Evolutionary conservation across 495 filamentous ascomycete species (phyloP).

Genomic region (Poronia punctata): DNA sequence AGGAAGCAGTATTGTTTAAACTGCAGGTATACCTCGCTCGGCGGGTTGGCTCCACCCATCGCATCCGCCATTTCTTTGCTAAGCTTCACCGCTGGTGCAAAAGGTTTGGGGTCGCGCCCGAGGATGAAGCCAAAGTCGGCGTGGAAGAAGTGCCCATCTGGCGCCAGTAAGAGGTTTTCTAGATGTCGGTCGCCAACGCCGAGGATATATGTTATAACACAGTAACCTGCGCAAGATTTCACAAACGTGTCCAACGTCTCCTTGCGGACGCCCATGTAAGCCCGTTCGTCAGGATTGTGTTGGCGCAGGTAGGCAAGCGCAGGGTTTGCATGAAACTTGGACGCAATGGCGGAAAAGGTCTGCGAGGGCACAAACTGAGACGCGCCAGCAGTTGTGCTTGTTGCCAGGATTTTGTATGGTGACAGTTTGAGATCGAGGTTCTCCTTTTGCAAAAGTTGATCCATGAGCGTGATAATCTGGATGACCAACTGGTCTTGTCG

Average conservation of each 20-base stretch:
- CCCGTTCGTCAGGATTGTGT: constrained; percentile 81
- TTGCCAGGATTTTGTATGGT: constrained; percentile 93
- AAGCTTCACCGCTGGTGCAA: constrained; percentile 93
- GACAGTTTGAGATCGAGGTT: constrained; percentile 94
- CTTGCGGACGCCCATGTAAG: constrained; percentile 79
- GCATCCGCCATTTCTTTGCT: constrained; percentile 98
- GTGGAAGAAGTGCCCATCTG: constrained; percentile 95
- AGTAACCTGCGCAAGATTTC: constrained; percentile 94
- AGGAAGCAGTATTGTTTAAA: constrained; percentile 97
- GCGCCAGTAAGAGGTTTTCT: constrained; percentile 88
- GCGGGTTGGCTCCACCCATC: constrained; percentile 71
- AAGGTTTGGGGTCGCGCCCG: constrained; percentile 94
- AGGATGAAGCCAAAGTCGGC: constrained; percentile 98
- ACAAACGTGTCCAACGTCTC: constrained; percentile 93
- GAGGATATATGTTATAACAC: constrained; percentile 98
- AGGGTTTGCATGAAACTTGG: constrained; percentile 69
- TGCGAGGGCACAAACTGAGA: constrained; percentile 88
- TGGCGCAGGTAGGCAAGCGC: constrained; percentile 76
- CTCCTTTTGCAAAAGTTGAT: constrained; percentile 89
- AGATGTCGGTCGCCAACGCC: constrained; percentile 95
- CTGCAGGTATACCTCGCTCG: constrained; percentile 66
- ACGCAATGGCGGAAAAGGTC: constrained; percentile 69
- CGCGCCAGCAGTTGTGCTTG: constrained; percentile 78
- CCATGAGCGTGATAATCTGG: constrained; percentile 97
- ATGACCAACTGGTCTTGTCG: constrained; percentile 97